Conservation (phyloP, 441 rosid genomes). For the Melastoma candidum region DNA sequence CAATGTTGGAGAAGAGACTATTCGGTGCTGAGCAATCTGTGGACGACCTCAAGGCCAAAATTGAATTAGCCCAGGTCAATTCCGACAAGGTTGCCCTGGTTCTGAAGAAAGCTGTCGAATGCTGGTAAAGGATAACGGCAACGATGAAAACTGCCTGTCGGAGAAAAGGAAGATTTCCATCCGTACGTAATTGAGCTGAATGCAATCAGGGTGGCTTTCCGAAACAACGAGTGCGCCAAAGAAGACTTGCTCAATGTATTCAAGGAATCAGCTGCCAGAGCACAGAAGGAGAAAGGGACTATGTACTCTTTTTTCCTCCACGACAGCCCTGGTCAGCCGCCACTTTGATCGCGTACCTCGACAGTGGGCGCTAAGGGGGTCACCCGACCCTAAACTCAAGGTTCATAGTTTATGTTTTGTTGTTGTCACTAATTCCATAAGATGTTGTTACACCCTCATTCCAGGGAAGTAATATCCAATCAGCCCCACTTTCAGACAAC, state of each 20-base stretch:
- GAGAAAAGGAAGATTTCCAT: slow-evolving; percentile 23
- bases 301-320: slow-evolving; percentile 55
- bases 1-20: slow-evolving; percentile 25
- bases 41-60: slow-evolving; percentile 27
- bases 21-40: slow-evolving; percentile 25
- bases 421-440: no score
- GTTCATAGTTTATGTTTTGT: no score
- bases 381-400: no score
- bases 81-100: slow-evolving; percentile 28
- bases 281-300: slow-evolving; percentile 40
- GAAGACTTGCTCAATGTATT: slow-evolving; percentile 45
- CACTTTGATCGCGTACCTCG: no score
- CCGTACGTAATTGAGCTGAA: slow-evolving; percentile 33
- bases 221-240: slow-evolving; percentile 31
- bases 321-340: slow-evolving; percentile 27
- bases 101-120: slow-evolving; percentile 38
- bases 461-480: no score
- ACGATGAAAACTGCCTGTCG: slow-evolving; percentile 18
- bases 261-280: slow-evolving; percentile 36
- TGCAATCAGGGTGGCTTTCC: slow-evolving; percentile 43
- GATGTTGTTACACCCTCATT: no score
- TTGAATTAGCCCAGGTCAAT: slow-evolving; percentile 21
- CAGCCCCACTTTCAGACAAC: no score
- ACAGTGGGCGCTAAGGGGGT: no score
- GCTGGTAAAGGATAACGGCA: slow-evolving; percentile 18